Percentiles rank a stretch among this genome's conserved stretches.
phyloP scores from a whole-genome alignment of 768 basidiomycete genomes.

The Coprinopsis cinerea region DNA sequence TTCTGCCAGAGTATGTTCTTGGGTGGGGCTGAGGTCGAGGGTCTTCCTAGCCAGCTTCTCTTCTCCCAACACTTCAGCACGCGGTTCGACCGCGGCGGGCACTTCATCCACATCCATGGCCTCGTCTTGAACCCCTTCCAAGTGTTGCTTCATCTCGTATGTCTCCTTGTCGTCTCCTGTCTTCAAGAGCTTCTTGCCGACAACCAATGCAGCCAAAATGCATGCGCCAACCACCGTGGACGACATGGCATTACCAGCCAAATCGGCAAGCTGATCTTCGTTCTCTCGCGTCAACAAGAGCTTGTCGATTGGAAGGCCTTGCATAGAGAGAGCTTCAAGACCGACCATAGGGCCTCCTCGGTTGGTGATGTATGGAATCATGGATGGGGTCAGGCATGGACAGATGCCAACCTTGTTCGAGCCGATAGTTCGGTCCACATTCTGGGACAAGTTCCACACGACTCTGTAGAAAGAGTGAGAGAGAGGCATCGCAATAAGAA shows the following conservation, averaged over 20 bases:
- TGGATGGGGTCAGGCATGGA: slow-evolving; percentile 90
- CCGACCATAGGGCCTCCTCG: slow-evolving; percentile 96
- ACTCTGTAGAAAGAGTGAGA: slow-evolving; percentile 37
- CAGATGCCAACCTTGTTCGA: slow-evolving; percentile 79
- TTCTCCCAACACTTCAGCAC: slow-evolving; percentile 65
- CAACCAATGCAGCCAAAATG: slow-evolving; percentile 75
- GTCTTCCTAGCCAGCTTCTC: slow-evolving; percentile 57
- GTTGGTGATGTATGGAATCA: slow-evolving; percentile 95
- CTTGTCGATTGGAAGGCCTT: slow-evolving; percentile 90
- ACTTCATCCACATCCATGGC: slow-evolving; percentile 15
- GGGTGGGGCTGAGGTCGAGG: slow-evolving; percentile 61
- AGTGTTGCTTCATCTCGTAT: slow-evolving; percentile 59
- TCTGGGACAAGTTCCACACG: slow-evolving; percentile 96
- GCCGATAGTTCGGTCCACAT: slow-evolving; percentile 88
- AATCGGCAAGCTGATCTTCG: slow-evolving; percentile 88
- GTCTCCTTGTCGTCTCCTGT: slow-evolving; percentile 57
- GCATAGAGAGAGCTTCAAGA: slow-evolving; percentile 87
- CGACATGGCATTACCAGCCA: slow-evolving; percentile 97
- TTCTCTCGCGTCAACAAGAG: slow-evolving; percentile 88
- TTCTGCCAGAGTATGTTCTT: slow-evolving; percentile 39
- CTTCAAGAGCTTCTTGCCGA: slow-evolving; percentile 61
- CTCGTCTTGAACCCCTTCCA: slow-evolving; percentile 26
- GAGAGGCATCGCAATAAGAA: too few species aligned
- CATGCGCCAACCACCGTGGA: slow-evolving; percentile 92
- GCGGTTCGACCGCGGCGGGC: slow-evolving; percentile 13